These are phyloP conservation scores for Hypoxylon sp. DNA, from an alignment of 2,329 filamentous ascomycete species.

Conservation along the genomic window DNA sequence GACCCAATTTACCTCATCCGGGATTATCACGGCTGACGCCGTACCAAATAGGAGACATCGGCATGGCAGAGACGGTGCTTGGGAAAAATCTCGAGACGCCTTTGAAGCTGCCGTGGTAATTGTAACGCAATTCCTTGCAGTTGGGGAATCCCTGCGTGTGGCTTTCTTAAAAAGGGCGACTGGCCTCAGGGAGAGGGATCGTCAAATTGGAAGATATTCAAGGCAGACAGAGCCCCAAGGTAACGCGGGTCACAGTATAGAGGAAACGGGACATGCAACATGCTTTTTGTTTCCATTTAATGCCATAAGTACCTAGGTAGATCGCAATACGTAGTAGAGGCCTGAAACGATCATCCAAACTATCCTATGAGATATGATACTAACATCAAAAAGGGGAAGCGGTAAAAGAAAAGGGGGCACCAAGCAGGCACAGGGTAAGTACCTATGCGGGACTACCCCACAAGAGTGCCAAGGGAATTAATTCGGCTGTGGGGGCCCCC, in stretches of 20 bases:
- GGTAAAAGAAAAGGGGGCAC: conserved; percentile 11
- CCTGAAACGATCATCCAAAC: conserved; percentile 11
- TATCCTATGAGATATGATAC: conserved; percentile 19
- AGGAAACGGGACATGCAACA: neutral
- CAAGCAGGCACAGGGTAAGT: conserved; percentile 10
- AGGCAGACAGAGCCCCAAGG: conserved; percentile 15
- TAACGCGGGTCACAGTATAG: neutral
- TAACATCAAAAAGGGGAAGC: conserved; percentile 17
- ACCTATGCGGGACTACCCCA: conserved; percentile 31
- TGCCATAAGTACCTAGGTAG: conserved; percentile 28
- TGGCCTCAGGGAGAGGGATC: conserved; percentile 7
- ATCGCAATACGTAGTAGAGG: conserved; percentile 36
- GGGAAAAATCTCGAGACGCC: conserved; percentile 72
- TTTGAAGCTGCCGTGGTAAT: conserved; percentile 73
- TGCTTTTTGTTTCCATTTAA: conserved; percentile 7
- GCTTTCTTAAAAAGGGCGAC: neutral
- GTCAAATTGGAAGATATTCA: conserved; percentile 5
- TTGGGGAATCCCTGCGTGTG: conserved; percentile 10
- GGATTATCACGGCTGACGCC: conserved; percentile 28
- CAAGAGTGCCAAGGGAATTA: conserved; percentile 32
- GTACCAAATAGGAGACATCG: conserved; percentile 68
- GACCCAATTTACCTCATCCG: conserved; percentile 12
- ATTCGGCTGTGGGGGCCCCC: conserved; percentile 23
- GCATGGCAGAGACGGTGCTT: conserved; percentile 72
- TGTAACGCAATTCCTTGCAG: conserved; percentile 3